Evolutionary conservation across 768 basidiomycete genomes (phyloP), one percentile per base, ranked within the genome.

Genomic region (Lactarius trivialis): DNA sequence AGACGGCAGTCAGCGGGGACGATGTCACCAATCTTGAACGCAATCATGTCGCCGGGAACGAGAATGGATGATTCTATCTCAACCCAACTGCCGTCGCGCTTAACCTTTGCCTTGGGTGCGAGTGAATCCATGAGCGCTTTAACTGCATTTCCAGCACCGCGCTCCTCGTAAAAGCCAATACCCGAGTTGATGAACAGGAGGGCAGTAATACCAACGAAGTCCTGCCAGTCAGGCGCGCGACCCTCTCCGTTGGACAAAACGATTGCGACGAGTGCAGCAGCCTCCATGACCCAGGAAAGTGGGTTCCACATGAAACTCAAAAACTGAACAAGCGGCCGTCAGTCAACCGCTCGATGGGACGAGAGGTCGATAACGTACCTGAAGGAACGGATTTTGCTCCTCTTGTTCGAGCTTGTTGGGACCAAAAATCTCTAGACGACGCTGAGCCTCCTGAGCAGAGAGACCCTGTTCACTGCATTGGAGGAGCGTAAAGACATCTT

Each of bases 241-340:
- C 80, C 77, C 69, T 86, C 85, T 75, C 96, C 96, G 75, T 98
- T 98, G 60, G 96, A 97, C 33, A 98, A 84, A 45, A 84, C 93
- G 73, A 98, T 98, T 53, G 96, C 95, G 67, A 94, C 93, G 33
- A 93, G 81, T 8, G 92, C 91, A 41, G 94, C 94, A 65, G 88
- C 93, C 76, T 98, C 96, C 96, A 98, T 98, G 76, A 98, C 96
- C 96, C 96, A 98, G 36, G 96, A 98, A 14, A 98, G 81, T 49
- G 96, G 96, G 78, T 98, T 98, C 96, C 96, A 98, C 96, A 98
- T 98, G 83, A 98, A 98, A 73, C 86, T 86, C 68, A 93, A 77
- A 76, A 95, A 93, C 90, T 91, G 52, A 33, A 61, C 21, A 49
- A 34, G 30, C n/a, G 6, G 11, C 26, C 9, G 48, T 32, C 0